A percentile compares a stretch with the other conserved stretches of the same genome.
Conservation (phyloP, 202 grass and related monocot genomes). For the Hordeum pubiflorum region DNA sequence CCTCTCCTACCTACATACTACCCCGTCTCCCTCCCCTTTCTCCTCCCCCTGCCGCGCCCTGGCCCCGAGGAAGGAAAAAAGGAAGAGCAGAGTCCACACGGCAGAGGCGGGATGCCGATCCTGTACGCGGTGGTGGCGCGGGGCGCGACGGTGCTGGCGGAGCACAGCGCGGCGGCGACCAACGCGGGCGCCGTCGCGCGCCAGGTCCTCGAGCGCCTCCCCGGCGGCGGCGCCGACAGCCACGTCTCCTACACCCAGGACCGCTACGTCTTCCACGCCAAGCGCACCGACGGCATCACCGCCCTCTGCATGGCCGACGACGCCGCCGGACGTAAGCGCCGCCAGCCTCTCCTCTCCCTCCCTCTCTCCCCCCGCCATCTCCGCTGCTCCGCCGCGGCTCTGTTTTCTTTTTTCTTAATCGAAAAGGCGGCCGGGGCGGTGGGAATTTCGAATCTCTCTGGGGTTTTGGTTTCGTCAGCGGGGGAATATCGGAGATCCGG, state of each 20-base stretch:
- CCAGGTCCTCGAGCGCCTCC: conserved; percentile 80
- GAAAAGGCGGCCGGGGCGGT: background rate
- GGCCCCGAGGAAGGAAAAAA: background rate
- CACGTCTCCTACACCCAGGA: conserved; percentile 98
- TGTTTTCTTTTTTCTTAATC: background rate
- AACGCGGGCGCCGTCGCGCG: conserved; percentile 74
- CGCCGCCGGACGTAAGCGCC: conserved; percentile 49
- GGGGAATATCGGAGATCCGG: conserved; percentile 25
- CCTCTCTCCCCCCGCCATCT: fast-evolving
- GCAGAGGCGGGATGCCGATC: conserved; percentile 58
- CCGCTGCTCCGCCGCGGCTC: background rate
- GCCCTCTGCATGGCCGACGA: conserved; percentile 97
- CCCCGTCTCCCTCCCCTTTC: background rate
- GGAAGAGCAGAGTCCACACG: conserved; percentile 10
- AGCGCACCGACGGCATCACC: conserved; percentile 90
- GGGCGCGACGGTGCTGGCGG: conserved; percentile 64
- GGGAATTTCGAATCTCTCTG: background rate
- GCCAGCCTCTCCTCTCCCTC: background rate
- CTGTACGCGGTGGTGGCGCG: conserved; percentile 79
- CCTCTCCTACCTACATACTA: background rate
- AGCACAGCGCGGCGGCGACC: conserved; percentile 53
- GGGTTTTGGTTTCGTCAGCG: background rate
- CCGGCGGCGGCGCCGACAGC: conserved; percentile 56
- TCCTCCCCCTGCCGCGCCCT: background rate
- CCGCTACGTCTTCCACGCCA: conserved; percentile 82